Evolutionary conservation across 345 rosid species (phyloP).

Genomic region (Leavenworthia alabamica): DNA sequence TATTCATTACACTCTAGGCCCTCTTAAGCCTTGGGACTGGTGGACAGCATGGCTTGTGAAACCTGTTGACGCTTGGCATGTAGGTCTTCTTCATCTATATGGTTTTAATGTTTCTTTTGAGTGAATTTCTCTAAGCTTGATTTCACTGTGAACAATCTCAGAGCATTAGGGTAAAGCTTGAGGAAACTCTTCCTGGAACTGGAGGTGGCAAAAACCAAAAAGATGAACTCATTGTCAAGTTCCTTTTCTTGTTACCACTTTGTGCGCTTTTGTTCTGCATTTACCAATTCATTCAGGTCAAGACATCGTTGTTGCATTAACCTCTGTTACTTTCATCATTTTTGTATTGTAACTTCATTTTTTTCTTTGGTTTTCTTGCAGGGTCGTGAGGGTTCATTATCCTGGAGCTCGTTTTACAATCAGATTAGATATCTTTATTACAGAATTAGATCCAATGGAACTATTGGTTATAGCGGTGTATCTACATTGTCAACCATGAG

Average conservation of each 20-base stretch:
- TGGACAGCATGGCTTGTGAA: slow-evolving; percentile 97
- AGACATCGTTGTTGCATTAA: neutral
- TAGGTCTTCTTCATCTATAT: slow-evolving; percentile 24
- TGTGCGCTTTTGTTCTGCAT: slow-evolving; percentile 43
- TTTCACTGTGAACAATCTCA: slow-evolving; percentile 22
- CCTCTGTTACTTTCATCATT: neutral
- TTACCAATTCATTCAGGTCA: slow-evolving; percentile 26
- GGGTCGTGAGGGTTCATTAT: slow-evolving; percentile 44
- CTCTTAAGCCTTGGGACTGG: slow-evolving; percentile 99
- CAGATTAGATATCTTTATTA: slow-evolving; percentile 56
- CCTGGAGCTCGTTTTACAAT: slow-evolving; percentile 50
- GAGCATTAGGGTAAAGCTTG: slow-evolving; percentile 63
- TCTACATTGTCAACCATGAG: slow-evolving; percentile 43
- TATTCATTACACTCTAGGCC: slow-evolving; percentile 95
- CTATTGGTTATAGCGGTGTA: slow-evolving; percentile 47
- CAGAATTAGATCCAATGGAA: slow-evolving; percentile 47
- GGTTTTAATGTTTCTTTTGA: slow-evolving; percentile 5
- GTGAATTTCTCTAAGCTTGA: neutral
- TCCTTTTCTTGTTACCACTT: slow-evolving; percentile 68
- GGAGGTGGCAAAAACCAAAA: slow-evolving; percentile 75
- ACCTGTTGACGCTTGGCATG: slow-evolving; percentile 98
- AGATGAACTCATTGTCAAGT: slow-evolving; percentile 53
- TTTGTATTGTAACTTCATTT: neutral
- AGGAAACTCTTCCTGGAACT: slow-evolving; percentile 88
- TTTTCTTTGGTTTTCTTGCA: slow-evolving; percentile 26